A percentile compares a stretch with the other conserved stretches of the same genome.
Conservation (phyloP, 257 asterid species). For the Gynochthodes officinalis region DNA sequence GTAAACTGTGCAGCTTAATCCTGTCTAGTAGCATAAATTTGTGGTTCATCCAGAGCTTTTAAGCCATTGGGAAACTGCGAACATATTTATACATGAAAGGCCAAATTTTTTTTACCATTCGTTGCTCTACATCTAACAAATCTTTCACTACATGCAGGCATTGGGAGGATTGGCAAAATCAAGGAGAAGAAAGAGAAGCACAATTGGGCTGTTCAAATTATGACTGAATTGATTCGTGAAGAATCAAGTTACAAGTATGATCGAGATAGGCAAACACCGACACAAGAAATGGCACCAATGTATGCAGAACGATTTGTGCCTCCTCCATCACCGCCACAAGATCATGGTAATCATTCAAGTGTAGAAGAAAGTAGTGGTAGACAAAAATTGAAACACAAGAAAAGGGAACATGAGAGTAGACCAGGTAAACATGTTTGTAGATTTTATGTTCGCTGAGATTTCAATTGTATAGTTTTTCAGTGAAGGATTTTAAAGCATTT, state of each 20-base stretch:
- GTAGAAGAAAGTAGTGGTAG: not conserved
- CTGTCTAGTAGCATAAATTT: no score
- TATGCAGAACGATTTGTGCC: conserved; percentile 5
- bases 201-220: conserved; percentile 26
- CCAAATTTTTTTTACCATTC: no score
- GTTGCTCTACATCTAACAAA: not conserved
- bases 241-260: conserved; percentile 29
- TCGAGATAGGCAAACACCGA: conserved; percentile 29
- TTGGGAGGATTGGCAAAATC: conserved; percentile 28
- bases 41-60: no score
- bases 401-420: conserved; percentile 1
- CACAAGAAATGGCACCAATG: not conserved
- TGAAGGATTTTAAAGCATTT: not conserved
- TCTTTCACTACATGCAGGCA: conserved; percentile 27
- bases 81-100: no score
- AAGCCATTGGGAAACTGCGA: no score
- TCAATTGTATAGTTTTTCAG: not conserved
- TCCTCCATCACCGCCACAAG: not conserved
- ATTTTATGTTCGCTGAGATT: no score
- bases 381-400: not conserved
- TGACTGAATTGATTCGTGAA: conserved; percentile 26
- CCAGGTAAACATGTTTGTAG: conserved; percentile 4
- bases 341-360: not conserved
- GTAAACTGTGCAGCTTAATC: no score
- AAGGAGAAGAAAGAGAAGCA: conserved; percentile 26